Percentiles rank a stretch among this genome's conserved stretches.
phyloP scores from a whole-genome alignment of 179 eudicot genomes.

The Corrigiola litoralis region DNA sequence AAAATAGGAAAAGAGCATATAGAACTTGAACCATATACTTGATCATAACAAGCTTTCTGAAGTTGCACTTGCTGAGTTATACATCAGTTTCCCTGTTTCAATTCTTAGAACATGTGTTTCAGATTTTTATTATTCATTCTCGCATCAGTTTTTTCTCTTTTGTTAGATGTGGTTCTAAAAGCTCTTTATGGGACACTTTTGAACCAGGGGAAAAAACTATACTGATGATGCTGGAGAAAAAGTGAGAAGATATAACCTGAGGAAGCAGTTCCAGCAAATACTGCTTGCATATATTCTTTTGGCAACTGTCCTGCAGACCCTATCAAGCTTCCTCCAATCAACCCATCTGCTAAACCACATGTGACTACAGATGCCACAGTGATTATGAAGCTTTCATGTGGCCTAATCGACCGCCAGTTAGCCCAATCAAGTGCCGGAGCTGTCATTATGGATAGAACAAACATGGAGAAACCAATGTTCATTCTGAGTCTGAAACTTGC shows the following conservation, averaged over 20 bases:
- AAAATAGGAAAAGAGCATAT: too few species aligned
- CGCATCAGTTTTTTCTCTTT: too few species aligned
- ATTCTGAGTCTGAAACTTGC: conserved; percentile 51
- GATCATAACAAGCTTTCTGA: too few species aligned
- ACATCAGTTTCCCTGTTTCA: too few species aligned
- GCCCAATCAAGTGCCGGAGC: conserved; percentile 59
- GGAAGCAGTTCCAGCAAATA: conserved; percentile 91
- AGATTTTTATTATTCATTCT: too few species aligned
- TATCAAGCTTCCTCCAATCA: conserved; percentile 74
- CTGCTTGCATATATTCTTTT: conserved; percentile 83
- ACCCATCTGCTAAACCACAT: conserved; percentile 82
- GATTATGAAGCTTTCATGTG: conserved; percentile 27
- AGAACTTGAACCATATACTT: too few species aligned
- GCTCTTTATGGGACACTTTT: too few species aligned
- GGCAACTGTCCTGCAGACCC: conserved; percentile 86
- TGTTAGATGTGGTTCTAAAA: too few species aligned
- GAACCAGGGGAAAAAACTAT: too few species aligned
- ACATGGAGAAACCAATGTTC: conserved; percentile 67
- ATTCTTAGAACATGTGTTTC: too few species aligned
- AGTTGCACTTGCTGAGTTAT: too few species aligned
- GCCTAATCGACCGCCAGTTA: conserved; percentile 21
- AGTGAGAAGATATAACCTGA: conserved; percentile 46
- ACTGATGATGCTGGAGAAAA: neutral
- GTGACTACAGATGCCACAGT: conserved; percentile 53
- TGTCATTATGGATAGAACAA: conserved; percentile 51